Percentiles rank a stretch among this genome's conserved stretches.
phyloP scores from a whole-genome alignment of 164 flowering plant genomes.

The Berberis thunbergii region DNA sequence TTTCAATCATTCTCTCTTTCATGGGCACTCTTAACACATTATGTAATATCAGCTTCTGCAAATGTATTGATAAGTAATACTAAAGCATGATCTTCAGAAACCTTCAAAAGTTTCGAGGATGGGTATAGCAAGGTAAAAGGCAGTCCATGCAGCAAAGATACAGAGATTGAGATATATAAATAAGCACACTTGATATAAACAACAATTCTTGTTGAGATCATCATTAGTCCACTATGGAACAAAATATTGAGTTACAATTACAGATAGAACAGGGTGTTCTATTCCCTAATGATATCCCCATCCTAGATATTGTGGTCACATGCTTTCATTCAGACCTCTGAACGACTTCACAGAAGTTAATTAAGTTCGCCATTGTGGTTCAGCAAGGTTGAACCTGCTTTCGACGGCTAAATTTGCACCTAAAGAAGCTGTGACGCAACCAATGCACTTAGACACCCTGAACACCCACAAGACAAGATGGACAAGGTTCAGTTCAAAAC shows the following conservation, averaged over 20 bases:
- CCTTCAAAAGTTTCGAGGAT: too few species aligned
- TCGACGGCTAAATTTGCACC: not conserved
- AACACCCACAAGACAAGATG: not conserved
- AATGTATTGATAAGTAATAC: too few species aligned
- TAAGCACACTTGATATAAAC: not conserved
- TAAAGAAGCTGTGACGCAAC: not conserved
- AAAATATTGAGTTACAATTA: constrained; percentile 2
- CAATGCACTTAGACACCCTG: constrained; percentile 9
- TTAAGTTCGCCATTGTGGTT: not conserved
- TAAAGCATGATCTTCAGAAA: too few species aligned
- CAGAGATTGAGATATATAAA: too few species aligned
- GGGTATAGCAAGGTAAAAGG: too few species aligned
- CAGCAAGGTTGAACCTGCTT: not conserved
- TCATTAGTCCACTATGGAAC: not conserved
- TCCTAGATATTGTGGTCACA: not conserved
- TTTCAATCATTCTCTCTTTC: too few species aligned
- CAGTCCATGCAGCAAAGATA: too few species aligned
- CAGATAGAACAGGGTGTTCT: constrained; percentile 1
- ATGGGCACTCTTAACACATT: not conserved
- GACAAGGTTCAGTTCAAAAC: not conserved
- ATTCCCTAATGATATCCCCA: not conserved
- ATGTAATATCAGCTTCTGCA: too few species aligned
- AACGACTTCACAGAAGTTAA: constrained; percentile 1
- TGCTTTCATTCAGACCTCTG: not conserved
- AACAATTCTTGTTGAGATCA: not conserved